phyloP scores from a whole-genome alignment of 164 flowering plant genomes.

The Annona squamosa region DNA sequence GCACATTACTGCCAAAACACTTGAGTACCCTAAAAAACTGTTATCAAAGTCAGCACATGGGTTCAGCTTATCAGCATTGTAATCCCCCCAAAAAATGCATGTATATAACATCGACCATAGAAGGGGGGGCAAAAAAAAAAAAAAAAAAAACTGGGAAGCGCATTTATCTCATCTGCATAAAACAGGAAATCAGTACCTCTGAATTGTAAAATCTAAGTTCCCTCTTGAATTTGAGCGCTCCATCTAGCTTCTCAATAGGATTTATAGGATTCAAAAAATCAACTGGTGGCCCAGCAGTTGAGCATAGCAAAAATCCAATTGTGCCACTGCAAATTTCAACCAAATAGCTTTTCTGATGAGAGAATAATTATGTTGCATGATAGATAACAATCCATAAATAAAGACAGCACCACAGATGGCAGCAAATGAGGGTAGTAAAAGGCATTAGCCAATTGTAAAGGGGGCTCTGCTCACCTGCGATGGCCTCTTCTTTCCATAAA shows the following conservation, averaged over 20 bases:
- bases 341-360: neutral
- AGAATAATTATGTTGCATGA: neutral
- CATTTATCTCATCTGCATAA: neutral
- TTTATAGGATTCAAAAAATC: constrained; percentile 81
- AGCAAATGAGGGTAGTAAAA: neutral
- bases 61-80: too few relatives aligned
- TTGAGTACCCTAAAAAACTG: too few relatives aligned
- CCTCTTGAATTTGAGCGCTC: constrained; percentile 47
- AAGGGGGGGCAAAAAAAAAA: too few relatives aligned
- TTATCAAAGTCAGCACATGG: too few relatives aligned
- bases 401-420: neutral
- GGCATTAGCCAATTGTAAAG: neutral
- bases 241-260: constrained; percentile 86
- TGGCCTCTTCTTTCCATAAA: neutral
- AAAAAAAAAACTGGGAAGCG: neutral
- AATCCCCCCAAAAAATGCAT: too few relatives aligned
- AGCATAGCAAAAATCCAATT: constrained; percentile 88
- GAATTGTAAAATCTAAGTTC: constrained; percentile 89
- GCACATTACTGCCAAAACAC: too few relatives aligned
- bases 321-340: constrained; percentile 53
- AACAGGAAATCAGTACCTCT: constrained; percentile 38
- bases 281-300: constrained; percentile 79
- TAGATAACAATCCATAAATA: neutral
- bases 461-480: too few relatives aligned
- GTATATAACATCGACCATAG: too few relatives aligned